Evolutionary conservation across 1,139 yeast genomes (phyloP), one percentile per base, ranked within the genome.

Genomic region (Yamadazyma triangularis): DNA sequence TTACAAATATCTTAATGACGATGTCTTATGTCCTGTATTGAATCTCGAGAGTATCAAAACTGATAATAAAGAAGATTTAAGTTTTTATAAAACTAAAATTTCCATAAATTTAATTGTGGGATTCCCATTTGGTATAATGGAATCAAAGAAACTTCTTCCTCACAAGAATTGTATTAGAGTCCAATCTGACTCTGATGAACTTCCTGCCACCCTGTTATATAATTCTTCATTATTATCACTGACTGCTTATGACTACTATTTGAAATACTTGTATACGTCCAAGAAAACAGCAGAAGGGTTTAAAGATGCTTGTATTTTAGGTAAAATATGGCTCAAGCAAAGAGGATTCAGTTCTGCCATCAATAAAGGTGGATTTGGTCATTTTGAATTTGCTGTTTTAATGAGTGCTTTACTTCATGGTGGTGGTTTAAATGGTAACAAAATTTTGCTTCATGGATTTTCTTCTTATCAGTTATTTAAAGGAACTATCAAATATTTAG

Each of bases 401-500:
- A 76, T 87, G 79, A 80, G 95, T 26, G 83, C 88, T 2, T 63
- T 91, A 35, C 64, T 91, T 25, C 78, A 80, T 42, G 96, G 96
- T 44, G 96, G 96, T 45, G 93, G 94, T 31, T 56, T 65, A 8
- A 72, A 70, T 42, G 89, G 93, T 13, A 81, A 81, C 47, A 81
- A 79, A 47, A 79, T 87, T 20, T 64, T 91, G 35, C 58, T 88
- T 27, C 81, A 80, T 45, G 98, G 97, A 1, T 89, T 84, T 53
- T 86, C 96, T 4, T 82, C 94, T 18, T 91, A 88, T 53, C 98
- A 91, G 58, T 62, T 91, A 34, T 91, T 91, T 64, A 88, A 86
- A 54, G 96, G 94, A 50, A 77, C 87, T 2, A 69, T 91, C 31
- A 79, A 79, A 46, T 89, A 82, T 47, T 54, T 91, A 38, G 93